Conservation (phyloP, 1,284 basidiomycete genomes). For the Inonotus hispidus region DNA sequence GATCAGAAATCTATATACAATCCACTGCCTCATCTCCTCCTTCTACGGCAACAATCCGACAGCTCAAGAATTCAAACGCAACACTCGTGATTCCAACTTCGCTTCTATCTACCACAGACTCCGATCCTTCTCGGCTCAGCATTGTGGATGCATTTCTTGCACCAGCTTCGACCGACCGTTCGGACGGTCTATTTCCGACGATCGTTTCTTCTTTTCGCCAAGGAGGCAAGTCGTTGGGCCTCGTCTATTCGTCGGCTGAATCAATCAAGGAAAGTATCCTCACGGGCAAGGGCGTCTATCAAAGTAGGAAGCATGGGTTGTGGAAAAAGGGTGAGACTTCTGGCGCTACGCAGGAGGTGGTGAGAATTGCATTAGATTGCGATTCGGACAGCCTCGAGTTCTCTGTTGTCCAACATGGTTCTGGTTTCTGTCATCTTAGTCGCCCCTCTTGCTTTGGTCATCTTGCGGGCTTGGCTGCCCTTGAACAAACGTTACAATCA, state of each 20-base stretch:
- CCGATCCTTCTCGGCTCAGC: slow-evolving; percentile 57
- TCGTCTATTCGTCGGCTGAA: slow-evolving; percentile 94
- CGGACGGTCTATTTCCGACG: slow-evolving; percentile 92
- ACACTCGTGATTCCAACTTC: slow-evolving; percentile 72
- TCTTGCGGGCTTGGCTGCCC: slow-evolving; percentile 69
- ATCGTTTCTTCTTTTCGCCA: slow-evolving; percentile 76
- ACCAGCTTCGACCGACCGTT: slow-evolving; percentile 78
- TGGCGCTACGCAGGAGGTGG: slow-evolving; percentile 87
- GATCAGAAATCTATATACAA: slow-evolving; percentile 58
- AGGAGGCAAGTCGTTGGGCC: slow-evolving; percentile 77
- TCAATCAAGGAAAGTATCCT: slow-evolving; percentile 86
- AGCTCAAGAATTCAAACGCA: slow-evolving; percentile 53
- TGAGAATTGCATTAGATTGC: slow-evolving; percentile 85
- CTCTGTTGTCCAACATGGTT: slow-evolving; percentile 84
- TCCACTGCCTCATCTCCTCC: slow-evolving; percentile 42
- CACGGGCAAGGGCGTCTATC: slow-evolving; percentile 91
- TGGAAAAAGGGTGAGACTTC: slow-evolving; percentile 98
- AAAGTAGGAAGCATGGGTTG: slow-evolving; percentile 92
- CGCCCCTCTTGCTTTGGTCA: slow-evolving; percentile 85
- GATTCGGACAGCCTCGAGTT: slow-evolving; percentile 93
- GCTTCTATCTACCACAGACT: slow-evolving; percentile 55
- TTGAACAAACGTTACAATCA: slow-evolving; percentile 78
- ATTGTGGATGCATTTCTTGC: slow-evolving; percentile 86
- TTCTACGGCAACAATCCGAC: slow-evolving; percentile 48
- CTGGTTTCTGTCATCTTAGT: slow-evolving; percentile 92